Evolutionary conservation across 192 early-diverging fungal species (phyloP).

Genomic region (Backusella macrospora): DNA sequence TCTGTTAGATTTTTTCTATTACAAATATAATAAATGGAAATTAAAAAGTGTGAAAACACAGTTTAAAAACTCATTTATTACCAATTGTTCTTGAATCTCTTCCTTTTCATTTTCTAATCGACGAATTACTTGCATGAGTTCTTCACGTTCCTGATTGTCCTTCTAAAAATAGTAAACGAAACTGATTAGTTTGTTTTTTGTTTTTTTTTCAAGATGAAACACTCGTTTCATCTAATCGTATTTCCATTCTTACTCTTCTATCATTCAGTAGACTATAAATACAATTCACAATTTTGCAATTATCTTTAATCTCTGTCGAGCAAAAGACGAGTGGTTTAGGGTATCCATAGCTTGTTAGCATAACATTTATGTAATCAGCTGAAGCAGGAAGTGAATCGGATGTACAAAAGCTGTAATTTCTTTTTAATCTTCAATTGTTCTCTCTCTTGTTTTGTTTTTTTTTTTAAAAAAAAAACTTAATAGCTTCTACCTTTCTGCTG

Average conservation of each 20-base stretch:
- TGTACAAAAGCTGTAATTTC: constrained; percentile 15
- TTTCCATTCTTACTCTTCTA: constrained; percentile 29
- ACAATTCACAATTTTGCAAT: constrained; percentile 41
- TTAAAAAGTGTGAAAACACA: not conserved
- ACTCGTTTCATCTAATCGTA: not conserved
- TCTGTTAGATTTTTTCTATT: not conserved
- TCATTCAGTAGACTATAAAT: constrained; percentile 33
- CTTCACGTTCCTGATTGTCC: constrained; percentile 26
- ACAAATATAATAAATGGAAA: not conserved
- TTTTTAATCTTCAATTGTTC: constrained; percentile 5
- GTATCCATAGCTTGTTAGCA: constrained; percentile 40
- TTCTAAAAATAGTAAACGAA: constrained; percentile 8
- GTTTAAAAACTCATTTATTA: not conserved
- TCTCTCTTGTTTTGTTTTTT: not conserved
- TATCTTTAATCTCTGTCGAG: constrained; percentile 23
- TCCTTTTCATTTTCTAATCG: constrained; percentile 24
- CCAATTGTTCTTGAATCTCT: constrained; percentile 14
- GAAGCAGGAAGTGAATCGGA: constrained; percentile 21
- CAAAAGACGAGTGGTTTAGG: constrained; percentile 42
- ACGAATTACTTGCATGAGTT: constrained; percentile 30
- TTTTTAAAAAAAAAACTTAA: not conserved
- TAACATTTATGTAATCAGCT: constrained; percentile 41
- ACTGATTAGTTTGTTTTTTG: not conserved
- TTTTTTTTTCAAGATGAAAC: not conserved
- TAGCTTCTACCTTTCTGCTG: not conserved